phyloP scores from a whole-genome alignment of 257 asterid genomes.

The Solanum etuberosum region DNA sequence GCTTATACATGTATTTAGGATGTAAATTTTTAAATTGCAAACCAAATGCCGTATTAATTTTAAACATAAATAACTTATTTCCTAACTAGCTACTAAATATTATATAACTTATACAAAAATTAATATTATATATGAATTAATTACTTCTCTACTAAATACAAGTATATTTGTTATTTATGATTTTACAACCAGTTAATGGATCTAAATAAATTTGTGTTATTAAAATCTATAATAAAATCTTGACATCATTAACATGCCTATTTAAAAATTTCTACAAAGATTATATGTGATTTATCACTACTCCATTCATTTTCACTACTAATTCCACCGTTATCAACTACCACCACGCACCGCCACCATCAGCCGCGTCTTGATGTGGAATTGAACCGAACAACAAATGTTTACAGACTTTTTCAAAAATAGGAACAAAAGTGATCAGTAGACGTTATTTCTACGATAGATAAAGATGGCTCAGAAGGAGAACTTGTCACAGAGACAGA shows the following conservation, averaged over 20 bases:
- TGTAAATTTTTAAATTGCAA: not conserved
- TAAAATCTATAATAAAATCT: too few species aligned
- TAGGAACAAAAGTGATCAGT: not conserved
- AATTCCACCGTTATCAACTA: not conserved
- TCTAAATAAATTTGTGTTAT: accelerated
- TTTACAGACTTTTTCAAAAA: not conserved
- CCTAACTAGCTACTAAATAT: not conserved
- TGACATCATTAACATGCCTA: not conserved
- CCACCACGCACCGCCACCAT: not conserved
- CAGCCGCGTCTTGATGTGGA: not conserved
- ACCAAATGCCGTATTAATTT: too few species aligned
- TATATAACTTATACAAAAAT: too few species aligned
- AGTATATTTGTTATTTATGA: not conserved
- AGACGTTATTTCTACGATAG: not conserved
- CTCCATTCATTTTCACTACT: not conserved
- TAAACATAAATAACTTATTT: not conserved
- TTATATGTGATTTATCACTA: not conserved
- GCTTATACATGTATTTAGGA: not conserved
- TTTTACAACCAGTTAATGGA: not conserved
- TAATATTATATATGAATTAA: not conserved
- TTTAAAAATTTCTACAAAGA: not conserved
- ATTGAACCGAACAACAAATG: not conserved
- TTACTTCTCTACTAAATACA: too few species aligned
- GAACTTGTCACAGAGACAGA: not conserved
- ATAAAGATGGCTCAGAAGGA: not conserved